Evolutionary conservation across 1,284 basidiomycete genomes (phyloP).

Genomic region (Naganishia sp.): DNA sequence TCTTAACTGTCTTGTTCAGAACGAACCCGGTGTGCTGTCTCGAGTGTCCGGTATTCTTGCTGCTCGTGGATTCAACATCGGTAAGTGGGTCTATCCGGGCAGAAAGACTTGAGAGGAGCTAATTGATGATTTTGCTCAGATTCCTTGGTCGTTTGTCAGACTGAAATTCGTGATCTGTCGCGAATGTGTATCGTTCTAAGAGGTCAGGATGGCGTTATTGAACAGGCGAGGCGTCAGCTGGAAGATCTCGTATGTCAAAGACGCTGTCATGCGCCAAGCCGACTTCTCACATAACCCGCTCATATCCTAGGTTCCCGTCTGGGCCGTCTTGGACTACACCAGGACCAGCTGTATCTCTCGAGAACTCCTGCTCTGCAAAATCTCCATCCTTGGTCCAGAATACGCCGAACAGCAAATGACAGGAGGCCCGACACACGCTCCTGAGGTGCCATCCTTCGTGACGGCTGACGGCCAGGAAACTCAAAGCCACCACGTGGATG

Average conservation of each 20-base stretch:
- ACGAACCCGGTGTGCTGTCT: conserved; percentile 97
- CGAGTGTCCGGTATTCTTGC: conserved; percentile 97
- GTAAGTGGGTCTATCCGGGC: conserved; percentile 39
- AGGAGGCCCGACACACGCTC: conserved; percentile 77
- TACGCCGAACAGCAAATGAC: conserved; percentile 87
- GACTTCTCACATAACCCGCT: background rate
- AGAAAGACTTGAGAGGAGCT: background rate
- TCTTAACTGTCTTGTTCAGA: conserved; percentile 97
- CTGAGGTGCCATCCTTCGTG: conserved; percentile 51
- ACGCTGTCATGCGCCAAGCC: conserved; percentile 10
- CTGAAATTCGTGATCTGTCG: conserved; percentile 94
- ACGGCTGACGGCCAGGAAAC: conserved; percentile 35
- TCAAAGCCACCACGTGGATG: conserved; percentile 37
- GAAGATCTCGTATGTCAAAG: conserved; percentile 74
- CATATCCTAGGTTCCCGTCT: conserved; percentile 77
- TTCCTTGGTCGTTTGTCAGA: conserved; percentile 96
- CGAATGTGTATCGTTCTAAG: conserved; percentile 97
- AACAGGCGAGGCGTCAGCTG: conserved; percentile 90
- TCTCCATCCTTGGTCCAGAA: conserved; percentile 95
- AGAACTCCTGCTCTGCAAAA: conserved; percentile 83
- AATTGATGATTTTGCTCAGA: conserved; percentile 57
- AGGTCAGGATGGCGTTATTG: conserved; percentile 96
- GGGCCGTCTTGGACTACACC: conserved; percentile 96
- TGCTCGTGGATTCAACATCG: conserved; percentile 95
- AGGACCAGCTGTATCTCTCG: conserved; percentile 83